phyloP scores from a whole-genome alignment of 148 eudicot genomes.

The Rhododendron molle region DNA sequence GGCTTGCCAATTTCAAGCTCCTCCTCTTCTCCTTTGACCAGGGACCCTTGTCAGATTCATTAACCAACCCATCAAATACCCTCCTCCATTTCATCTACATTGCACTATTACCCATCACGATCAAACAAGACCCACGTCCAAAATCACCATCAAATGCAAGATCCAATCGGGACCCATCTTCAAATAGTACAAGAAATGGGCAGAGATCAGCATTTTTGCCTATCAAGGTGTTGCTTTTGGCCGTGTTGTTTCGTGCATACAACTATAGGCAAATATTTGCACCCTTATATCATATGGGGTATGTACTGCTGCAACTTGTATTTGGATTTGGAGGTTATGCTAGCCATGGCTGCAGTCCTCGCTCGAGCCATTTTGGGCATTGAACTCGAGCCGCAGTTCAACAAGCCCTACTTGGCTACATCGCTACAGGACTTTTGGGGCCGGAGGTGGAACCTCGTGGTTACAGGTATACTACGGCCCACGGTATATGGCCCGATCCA shows the following conservation, averaged over 20 bases:
- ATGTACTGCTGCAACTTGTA: slow-evolving; percentile 40
- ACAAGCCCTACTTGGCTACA: slow-evolving; percentile 49
- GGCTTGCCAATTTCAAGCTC: no score
- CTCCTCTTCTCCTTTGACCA: no score
- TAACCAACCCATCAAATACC: slow-evolving; percentile 8
- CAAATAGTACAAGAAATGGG: neutral
- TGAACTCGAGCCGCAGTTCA: slow-evolving; percentile 41
- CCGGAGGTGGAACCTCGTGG: slow-evolving; percentile 64
- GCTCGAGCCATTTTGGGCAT: slow-evolving; percentile 33
- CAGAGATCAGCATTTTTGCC: slow-evolving; percentile 1
- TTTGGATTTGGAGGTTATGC: slow-evolving; percentile 30
- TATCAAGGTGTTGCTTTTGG: slow-evolving; percentile 26
- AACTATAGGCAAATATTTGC: slow-evolving; percentile 13
- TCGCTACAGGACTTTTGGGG: slow-evolving; percentile 73
- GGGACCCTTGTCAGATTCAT: no score
- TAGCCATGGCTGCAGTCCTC: slow-evolving; percentile 25
- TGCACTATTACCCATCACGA: slow-evolving; percentile 50
- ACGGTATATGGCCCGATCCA: slow-evolving; percentile 38
- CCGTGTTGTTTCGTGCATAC: slow-evolving; percentile 20
- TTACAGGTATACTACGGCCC: slow-evolving; percentile 35
- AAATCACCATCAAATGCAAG: neutral
- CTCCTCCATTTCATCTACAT: slow-evolving; percentile 36
- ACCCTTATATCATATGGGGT: slow-evolving; percentile 13
- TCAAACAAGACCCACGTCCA: slow-evolving; percentile 11
- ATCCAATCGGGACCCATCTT: neutral